A percentile compares a stretch with the other conserved stretches of the same genome.
Conservation (phyloP, 306 rosid genomes). For the Inga oerstediana region DNA sequence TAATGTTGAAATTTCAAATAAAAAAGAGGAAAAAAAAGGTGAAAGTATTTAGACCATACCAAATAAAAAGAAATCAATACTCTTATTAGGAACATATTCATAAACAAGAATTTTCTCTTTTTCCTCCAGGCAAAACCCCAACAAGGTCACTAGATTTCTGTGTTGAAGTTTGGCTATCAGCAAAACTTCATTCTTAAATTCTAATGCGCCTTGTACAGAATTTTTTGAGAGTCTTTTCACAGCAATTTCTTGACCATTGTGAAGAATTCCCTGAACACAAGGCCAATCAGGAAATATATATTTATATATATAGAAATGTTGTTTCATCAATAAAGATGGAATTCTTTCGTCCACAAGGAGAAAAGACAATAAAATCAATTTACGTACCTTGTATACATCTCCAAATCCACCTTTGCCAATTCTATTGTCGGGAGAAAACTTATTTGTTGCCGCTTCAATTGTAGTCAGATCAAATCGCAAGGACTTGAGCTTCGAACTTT, state of each 20-base stretch:
- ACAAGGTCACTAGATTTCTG: slow-evolving; percentile 24
- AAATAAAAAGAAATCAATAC: slow-evolving; percentile 34
- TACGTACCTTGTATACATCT: neutral
- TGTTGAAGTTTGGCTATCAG: slow-evolving; percentile 34
- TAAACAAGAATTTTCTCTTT: slow-evolving; percentile 36
- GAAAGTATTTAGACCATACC: neutral
- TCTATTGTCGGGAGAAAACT: neutral
- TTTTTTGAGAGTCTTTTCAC: slow-evolving; percentile 27
- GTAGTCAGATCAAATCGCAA: neutral
- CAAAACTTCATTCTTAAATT: slow-evolving; percentile 38
- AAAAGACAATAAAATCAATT: no score
- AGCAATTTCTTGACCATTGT: slow-evolving; percentile 23
- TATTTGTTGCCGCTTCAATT: neutral
- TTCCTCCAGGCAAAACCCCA: slow-evolving; percentile 23
- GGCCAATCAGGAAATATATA: no score
- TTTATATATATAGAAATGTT: no score
- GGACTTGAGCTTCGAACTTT: neutral
- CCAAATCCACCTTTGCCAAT: slow-evolving; percentile 8
- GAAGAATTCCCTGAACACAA: slow-evolving; percentile 27
- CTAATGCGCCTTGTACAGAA: slow-evolving; percentile 30
- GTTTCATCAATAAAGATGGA: no score
- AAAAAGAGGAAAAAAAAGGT: neutral
- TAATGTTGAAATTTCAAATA: neutral
- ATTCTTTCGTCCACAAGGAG: neutral
- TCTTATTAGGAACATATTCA: slow-evolving; percentile 31